phyloP scores from a whole-genome alignment of 805 yeast genomes.

The Metschnikowia aberdeeniae region DNA sequence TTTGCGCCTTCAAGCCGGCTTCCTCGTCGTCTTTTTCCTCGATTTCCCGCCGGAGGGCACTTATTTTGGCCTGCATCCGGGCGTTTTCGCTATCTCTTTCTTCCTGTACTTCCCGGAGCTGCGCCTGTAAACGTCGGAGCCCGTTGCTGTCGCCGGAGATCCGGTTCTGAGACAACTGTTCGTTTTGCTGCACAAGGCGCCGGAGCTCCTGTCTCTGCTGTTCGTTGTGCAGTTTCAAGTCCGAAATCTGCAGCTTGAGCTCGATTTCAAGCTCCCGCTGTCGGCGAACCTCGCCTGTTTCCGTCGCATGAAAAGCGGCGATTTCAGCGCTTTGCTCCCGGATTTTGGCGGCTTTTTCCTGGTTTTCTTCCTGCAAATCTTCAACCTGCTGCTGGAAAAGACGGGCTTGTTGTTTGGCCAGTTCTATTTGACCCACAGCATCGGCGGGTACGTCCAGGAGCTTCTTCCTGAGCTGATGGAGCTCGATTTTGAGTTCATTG shows the following conservation, averaged over 20 bases:
- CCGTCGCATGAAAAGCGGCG: not conserved
- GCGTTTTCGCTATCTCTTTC: conserved; percentile 9
- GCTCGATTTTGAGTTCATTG: conserved; percentile 13
- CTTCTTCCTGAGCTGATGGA: conserved; percentile 8
- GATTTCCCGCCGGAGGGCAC: conserved; percentile 17
- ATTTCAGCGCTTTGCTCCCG: not conserved
- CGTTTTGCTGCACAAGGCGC: conserved; percentile 6
- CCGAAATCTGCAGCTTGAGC: not conserved
- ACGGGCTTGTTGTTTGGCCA: conserved; percentile 1
- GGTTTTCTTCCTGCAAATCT: not conserved
- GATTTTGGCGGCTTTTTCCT: not conserved
- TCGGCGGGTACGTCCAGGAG: conserved; percentile 10
- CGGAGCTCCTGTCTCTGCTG: conserved; percentile 1
- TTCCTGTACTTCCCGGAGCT: conserved; percentile 5
- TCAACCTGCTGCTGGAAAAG: not conserved
- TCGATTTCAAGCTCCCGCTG: not conserved
- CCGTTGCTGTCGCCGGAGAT: conserved; percentile 9
- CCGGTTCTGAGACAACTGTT: conserved; percentile 9
- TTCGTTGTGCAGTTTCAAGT: conserved; percentile 2
- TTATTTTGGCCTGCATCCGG: conserved; percentile 17
- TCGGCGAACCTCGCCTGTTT: not conserved
- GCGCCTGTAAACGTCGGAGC: conserved; percentile 7
- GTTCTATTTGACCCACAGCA: conserved; percentile 6
- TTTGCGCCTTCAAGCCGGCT: conserved; percentile 20
- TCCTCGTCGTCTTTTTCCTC: conserved; percentile 24